Base-by-base conservation (phyloP, 345 rosid species). In the Aquilaria malaccensis region DNA sequence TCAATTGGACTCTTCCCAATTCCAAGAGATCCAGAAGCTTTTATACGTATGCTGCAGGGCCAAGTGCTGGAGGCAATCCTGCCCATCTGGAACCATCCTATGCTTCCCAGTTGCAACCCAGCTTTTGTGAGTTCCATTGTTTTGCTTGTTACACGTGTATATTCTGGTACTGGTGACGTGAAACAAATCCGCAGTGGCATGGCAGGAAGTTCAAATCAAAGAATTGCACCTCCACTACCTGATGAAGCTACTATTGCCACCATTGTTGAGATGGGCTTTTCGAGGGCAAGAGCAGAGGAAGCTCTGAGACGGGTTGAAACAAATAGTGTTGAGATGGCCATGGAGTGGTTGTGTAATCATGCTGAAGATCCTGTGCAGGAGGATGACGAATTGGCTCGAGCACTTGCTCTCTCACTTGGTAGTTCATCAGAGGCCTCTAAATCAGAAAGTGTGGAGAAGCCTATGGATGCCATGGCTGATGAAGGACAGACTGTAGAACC, bases 301-400 rank as follows among this genome's bases (percentile, higher is more conserved):
- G 96, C 98, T 2, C 68, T 93, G 77, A 79, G 98, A 66, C 80
- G 94, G 60, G 91, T 87, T 68, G 97, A 89, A 77, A 80, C 98
- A 45, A 93, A 93, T 70, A 93, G 96, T 81, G 97, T 93, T 63
- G 98, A 89, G 70, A 76, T 93, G 90, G 98, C 98, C 33, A 93
- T 84, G 91, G 98, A 93, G 72, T 93, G 97, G 97, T 67, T 93
- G 62, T 72, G 84, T 74, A 86, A 72, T 78, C 91, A 93, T 78
- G 78, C 85, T 52, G 97, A 93, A 61, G 96, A 89, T 74, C 89
- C 83, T 73, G 94, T 86, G 71, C 98, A 87, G 77, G 98, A 93
- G 77, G 96, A 93, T 80, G 98, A 93, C 76, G 97, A 93, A 71
- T 77, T 93, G 63, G 98, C 98, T 60, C 90, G 81, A 50, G 98